Base-by-base conservation (phyloP, 352 stramenopile genomes). In the Globisporangium polare region DNA sequence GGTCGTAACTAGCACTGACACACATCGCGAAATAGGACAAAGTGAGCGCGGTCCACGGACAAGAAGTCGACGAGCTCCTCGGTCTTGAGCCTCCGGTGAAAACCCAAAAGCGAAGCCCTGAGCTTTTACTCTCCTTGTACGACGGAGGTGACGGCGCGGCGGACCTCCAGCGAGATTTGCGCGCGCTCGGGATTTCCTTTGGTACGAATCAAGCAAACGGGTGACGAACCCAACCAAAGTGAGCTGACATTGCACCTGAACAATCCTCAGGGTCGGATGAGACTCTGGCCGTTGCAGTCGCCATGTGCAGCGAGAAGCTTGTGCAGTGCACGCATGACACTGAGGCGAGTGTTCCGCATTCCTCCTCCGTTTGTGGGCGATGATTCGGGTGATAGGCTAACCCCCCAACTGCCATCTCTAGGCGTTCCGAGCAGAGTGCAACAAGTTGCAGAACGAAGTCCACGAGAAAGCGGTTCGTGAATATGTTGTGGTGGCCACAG, bases 381-480 rank as follows among this genome's bases (percentile, higher is more conserved):
- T 1, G 46, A 33, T 52, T 5, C 20, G 13, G 5, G 20, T 22
- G 1, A 31, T n/a, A 26, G 24, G 12, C 45, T 52, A 5, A 52
- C 10, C 2, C 43, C n/a, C n/a, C n/a, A n/a, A n/a, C n/a, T n/a
- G n/a, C n/a, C n/a, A n/a, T n/a, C n/a, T n/a, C n/a, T n/a, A 88
- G 74, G 57, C 67, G 54, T 49, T 84, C 5, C 53, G 80, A 65
- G 67, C 71, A 3, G 68, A 83, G 37, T 58, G 69, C 7, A 45
- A 65, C 24, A 61, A 53, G 5, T 71, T 87, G 2, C 66, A 82
- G 33, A 78, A 63, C 33, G 73, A 83, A 60, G 53, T 87, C 10
- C 72, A 86, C 33, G 79, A 89, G 66, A 84, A 73, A 62, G 61
- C 53, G 60, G 79, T 84, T 26, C 20, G 53, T 60, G 24, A 6